Conservation (phyloP, 1,284 basidiomycete species). For the Crepidotus sp. region DNA sequence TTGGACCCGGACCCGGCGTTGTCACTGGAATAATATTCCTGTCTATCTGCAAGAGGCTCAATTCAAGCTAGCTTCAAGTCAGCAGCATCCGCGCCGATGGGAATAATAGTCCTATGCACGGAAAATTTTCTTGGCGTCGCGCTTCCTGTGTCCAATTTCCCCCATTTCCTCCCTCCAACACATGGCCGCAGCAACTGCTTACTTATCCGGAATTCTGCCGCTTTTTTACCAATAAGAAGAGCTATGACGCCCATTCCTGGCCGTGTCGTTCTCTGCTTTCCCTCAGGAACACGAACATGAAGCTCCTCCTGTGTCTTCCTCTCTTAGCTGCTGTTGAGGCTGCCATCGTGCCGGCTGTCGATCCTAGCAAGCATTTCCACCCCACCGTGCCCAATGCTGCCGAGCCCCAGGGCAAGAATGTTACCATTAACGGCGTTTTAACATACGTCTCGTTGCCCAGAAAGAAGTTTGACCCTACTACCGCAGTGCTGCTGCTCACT, state of each 20-base stretch:
- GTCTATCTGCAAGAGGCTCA: too few relatives aligned
- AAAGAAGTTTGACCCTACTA: conserved; percentile 9
- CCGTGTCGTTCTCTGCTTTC: neutral
- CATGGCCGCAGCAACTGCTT: too few relatives aligned
- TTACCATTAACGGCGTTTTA: conserved; percentile 18
- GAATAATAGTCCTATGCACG: too few relatives aligned
- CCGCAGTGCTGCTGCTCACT: conserved; percentile 15
- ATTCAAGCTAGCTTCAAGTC: too few relatives aligned
- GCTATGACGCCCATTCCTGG: neutral
- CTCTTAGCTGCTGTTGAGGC: conserved; percentile 4
- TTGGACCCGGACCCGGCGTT: too few relatives aligned
- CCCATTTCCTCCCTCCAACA: too few relatives aligned
- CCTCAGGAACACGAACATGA: conserved; percentile 1
- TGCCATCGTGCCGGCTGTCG: conserved; percentile 7
- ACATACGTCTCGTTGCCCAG: conserved; percentile 17
- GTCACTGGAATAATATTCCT: too few relatives aligned
- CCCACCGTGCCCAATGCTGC: neutral
- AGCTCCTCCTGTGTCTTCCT: conserved; percentile 1
- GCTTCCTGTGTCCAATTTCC: too few relatives aligned
- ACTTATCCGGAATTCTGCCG: neutral
- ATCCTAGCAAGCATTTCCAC: conserved; percentile 3
- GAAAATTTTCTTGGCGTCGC: too few relatives aligned
- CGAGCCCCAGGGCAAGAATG: conserved; percentile 12
- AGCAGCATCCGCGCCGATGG: too few relatives aligned
- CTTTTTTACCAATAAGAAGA: too few relatives aligned